Evolutionary conservation across 441 rosid genomes (phyloP), one percentile per base, ranked within the genome.

Genomic region (Adansonia rubrostipa): DNA sequence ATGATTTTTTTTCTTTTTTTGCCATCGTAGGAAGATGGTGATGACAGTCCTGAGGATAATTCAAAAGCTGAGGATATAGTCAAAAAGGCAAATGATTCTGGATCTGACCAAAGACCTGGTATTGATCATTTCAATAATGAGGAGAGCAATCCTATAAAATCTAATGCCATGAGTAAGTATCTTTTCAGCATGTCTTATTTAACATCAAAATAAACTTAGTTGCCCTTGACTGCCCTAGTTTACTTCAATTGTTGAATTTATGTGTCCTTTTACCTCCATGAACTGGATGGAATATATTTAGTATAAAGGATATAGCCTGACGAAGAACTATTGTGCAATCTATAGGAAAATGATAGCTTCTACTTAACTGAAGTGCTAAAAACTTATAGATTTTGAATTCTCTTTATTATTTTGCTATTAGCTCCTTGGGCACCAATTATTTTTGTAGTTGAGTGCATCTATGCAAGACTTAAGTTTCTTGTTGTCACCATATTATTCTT

Each of bases 121-220:
- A 69, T 92, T 81, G 98, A 96, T 84, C 84, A 72, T 80, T 96
- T 96, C 85, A 86, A 84, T 64, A 82, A 84, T 74, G 88, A 85
- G 79, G 96, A 92, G 80, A 79, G 82, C 79, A 85, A 89, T 85
- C 97, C 94, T 68, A 79, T 84, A 74, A 92, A 90, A 89, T 85
- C 97, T 73, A 89, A 88, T 84, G 98, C 99, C 17, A 77, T 94
- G 89, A 83, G 98, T 93, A 86, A 83, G 98, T 84, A 5, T 65
- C 20, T 33, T 75, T 60, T 19, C 48, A 48, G 36, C 66, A 17
- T 70, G 74, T 24, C 17, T 33, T 53, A 54, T 72, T 45, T 67
- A 48, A 28, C 7, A 28, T 42, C 50, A 51, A 56, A 73, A 33
- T 76, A 7, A 17, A 50, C 22, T 7, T 20, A 14, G 36, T 24